These are phyloP conservation scores for Scolecobasidium constrictum DNA, from an alignment of 2,329 filamentous ascomycete species.

Conservation along the genomic window DNA sequence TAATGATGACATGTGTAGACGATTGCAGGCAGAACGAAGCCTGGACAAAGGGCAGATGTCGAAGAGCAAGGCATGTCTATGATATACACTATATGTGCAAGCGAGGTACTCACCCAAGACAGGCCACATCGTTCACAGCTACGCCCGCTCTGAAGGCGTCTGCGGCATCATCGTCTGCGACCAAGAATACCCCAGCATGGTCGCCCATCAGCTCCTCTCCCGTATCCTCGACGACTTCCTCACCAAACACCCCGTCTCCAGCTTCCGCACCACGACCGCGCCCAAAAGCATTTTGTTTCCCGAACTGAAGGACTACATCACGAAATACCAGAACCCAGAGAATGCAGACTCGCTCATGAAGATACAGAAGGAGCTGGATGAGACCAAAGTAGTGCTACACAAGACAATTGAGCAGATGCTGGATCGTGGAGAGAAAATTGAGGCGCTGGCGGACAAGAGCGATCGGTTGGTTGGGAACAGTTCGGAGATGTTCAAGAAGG, in stretches of 20 bases:
- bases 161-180: slow-evolving; percentile 37
- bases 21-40: slow-evolving; percentile 63
- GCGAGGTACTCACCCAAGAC: not conserved
- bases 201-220: slow-evolving; percentile 76
- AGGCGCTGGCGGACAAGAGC: slow-evolving; percentile 86
- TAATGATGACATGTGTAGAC: slow-evolving; percentile 8
- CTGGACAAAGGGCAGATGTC: slow-evolving; percentile 76
- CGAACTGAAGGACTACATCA: slow-evolving; percentile 67
- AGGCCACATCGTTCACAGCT: slow-evolving; percentile 52
- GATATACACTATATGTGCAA: not conserved
- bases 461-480: slow-evolving; percentile 82
- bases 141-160: slow-evolving; percentile 33
- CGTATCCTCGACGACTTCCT: slow-evolving; percentile 86
- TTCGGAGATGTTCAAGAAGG: slow-evolving; percentile 89
- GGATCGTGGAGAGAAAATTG: slow-evolving; percentile 92
- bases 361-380: slow-evolving; percentile 93
- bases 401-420: slow-evolving; percentile 88
- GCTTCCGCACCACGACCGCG: slow-evolving; percentile 47
- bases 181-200: slow-evolving; percentile 49
- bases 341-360: slow-evolving; percentile 88
- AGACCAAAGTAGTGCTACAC: slow-evolving; percentile 94
- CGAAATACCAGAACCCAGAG: slow-evolving; percentile 74
- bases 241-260: slow-evolving; percentile 57
- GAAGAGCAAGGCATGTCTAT: slow-evolving; percentile 65
- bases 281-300: slow-evolving; percentile 50